These are phyloP conservation scores for Erythrobasidium yunnanense DNA, from an alignment of 768 basidiomycete species.

Conservation along the genomic window DNA sequence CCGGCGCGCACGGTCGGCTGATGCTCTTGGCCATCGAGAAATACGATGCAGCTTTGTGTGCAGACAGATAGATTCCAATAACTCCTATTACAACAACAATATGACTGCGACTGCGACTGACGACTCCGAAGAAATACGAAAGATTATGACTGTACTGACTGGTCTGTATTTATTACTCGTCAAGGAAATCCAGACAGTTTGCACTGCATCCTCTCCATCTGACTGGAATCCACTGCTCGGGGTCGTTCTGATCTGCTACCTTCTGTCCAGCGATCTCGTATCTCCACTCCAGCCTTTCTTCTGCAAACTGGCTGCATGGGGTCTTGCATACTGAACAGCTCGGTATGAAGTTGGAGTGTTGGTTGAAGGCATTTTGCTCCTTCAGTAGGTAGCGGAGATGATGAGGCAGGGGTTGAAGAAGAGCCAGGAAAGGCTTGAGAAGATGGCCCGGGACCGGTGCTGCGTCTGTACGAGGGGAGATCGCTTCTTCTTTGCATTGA, in stretches of 20 bases:
- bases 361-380: neutral
- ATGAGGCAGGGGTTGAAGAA: constrained; percentile 6
- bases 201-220: constrained; percentile 30
- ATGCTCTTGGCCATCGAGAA: too few species aligned
- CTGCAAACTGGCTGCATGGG: constrained; percentile 26
- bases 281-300: constrained; percentile 34
- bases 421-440: constrained; percentile 18
- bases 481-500: neutral
- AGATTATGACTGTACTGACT: too few species aligned
- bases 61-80: too few species aligned
- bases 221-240: constrained; percentile 27
- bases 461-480: neutral
- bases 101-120: too few species aligned
- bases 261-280: neutral
- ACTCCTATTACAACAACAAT: too few species aligned
- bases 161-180: too few species aligned
- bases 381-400: neutral
- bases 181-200: constrained; percentile 33
- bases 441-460: neutral
- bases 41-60: too few species aligned
- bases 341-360: constrained; percentile 10
- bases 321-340: constrained; percentile 26
- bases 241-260: neutral
- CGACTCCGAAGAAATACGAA: too few species aligned
- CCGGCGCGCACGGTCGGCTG: too few species aligned